These are phyloP conservation scores for Fusarium cicatricum DNA, from an alignment of 2,329 filamentous ascomycete species.

Conservation along the genomic window DNA sequence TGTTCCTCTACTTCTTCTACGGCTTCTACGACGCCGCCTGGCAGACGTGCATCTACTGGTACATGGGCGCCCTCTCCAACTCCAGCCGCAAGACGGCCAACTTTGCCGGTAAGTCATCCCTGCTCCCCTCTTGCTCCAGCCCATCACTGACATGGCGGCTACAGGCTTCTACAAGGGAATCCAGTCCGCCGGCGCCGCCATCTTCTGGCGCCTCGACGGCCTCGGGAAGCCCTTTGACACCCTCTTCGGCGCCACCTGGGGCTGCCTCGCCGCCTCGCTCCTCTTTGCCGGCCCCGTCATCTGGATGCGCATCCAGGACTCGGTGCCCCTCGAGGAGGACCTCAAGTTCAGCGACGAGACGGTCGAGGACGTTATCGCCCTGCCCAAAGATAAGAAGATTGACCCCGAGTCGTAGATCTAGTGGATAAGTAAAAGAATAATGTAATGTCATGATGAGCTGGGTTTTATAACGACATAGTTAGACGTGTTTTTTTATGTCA, in stretches of 20 bases:
- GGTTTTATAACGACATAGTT: too few relatives aligned
- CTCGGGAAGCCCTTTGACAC: constrained; percentile 65
- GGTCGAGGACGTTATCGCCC: constrained; percentile 67
- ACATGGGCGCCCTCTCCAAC: constrained; percentile 92
- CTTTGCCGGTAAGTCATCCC: constrained; percentile 58
- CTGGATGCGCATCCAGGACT: constrained; percentile 79
- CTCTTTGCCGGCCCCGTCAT: constrained; percentile 81
- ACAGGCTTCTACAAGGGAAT: constrained; percentile 77
- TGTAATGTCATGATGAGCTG: too few relatives aligned
- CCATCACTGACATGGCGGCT: constrained; percentile 4
- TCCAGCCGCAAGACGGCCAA: constrained; percentile 90
- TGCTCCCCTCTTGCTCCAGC: neutral
- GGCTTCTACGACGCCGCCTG: constrained; percentile 73
- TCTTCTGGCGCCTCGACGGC: constrained; percentile 42
- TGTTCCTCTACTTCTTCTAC: constrained; percentile 76
- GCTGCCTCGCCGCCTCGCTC: constrained; percentile 73
- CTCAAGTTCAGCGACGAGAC: constrained; percentile 88
- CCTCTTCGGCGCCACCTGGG: constrained; percentile 78
- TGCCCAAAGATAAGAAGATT: constrained; percentile 21
- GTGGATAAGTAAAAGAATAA: too few relatives aligned
- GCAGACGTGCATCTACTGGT: constrained; percentile 60
- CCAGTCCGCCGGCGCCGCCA: constrained; percentile 41
- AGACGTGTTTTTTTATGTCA: neutral
- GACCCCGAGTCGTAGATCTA: constrained; percentile 27
- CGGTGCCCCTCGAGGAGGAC: constrained; percentile 79